phyloP scores from a whole-genome alignment of 208 protist species.

The Acanthamoeba sp. region DNA sequence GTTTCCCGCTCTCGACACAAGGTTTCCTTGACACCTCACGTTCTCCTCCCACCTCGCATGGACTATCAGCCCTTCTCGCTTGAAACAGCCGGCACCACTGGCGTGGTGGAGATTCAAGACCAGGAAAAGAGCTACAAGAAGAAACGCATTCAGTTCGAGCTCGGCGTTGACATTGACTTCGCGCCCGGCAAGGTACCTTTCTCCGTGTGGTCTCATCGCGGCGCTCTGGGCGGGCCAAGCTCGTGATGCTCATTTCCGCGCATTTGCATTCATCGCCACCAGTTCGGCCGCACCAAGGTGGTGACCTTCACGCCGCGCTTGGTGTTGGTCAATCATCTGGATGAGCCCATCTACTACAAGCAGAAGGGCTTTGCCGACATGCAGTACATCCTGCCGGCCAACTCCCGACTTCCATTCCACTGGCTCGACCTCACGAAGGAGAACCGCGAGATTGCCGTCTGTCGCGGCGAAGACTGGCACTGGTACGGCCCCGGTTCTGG shows the following conservation, averaged over 20 bases:
- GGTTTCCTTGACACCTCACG: too few relatives aligned
- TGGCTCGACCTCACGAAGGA: constrained; percentile 54
- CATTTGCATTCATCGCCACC: too few relatives aligned
- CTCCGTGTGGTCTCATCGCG: neutral
- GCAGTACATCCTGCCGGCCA: constrained; percentile 45
- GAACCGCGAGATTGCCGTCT: constrained; percentile 32
- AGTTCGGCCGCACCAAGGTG: constrained; percentile 68
- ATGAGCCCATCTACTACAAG: constrained; percentile 44
- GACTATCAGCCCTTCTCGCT: constrained; percentile 48
- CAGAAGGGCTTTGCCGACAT: constrained; percentile 45
- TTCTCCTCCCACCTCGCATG: neutral
- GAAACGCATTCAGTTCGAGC: constrained; percentile 56
- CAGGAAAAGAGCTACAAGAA: constrained; percentile 48
- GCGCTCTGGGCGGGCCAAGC: neutral
- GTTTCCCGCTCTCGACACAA: too few relatives aligned
- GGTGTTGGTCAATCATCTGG: constrained; percentile 67
- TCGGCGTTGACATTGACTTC: constrained; percentile 68
- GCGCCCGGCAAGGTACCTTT: constrained; percentile 33
- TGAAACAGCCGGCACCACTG: constrained; percentile 59
- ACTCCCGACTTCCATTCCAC: constrained; percentile 67
- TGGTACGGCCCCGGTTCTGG: too few relatives aligned
- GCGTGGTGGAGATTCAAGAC: constrained; percentile 62
- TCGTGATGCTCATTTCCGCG: too few relatives aligned
- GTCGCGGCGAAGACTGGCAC: constrained; percentile 30
- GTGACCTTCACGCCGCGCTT: constrained; percentile 40